These are phyloP conservation scores for Sistotremastrum niveocremeum DNA, from an alignment of 768 basidiomycete genomes.

Conservation along the genomic window DNA sequence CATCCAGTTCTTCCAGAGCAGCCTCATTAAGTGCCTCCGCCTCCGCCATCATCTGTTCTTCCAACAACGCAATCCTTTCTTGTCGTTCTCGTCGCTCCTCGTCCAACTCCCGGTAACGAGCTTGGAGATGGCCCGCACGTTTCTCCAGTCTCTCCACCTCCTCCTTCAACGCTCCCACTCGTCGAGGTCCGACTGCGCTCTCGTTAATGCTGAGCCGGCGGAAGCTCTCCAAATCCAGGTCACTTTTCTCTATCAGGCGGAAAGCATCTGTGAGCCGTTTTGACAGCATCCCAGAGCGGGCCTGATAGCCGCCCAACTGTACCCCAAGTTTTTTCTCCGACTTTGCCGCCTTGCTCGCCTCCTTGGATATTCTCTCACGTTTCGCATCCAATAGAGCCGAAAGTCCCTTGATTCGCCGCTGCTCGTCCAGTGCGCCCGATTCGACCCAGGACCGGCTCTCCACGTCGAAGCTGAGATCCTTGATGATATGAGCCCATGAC, in stretches of 20 bases:
- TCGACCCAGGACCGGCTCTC: constrained; percentile 53
- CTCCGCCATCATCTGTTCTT: constrained; percentile 79
- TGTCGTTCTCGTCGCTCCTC: constrained; percentile 50
- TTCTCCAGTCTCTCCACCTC: constrained; percentile 74
- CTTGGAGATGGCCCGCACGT: constrained; percentile 69
- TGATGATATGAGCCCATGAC: constrained; percentile 64
- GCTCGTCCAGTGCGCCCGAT: constrained; percentile 37
- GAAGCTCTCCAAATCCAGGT: constrained; percentile 73
- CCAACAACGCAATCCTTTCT: constrained; percentile 45
- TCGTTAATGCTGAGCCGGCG: constrained; percentile 60
- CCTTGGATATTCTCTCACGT: constrained; percentile 61
- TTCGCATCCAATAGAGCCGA: constrained; percentile 42
- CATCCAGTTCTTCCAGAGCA: constrained; percentile 52
- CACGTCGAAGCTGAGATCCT: constrained; percentile 50
- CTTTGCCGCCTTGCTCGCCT: constrained; percentile 72
- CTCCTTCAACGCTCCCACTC: constrained; percentile 68
- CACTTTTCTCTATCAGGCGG: constrained; percentile 49
- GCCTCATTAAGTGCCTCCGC: constrained; percentile 74
- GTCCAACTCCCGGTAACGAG: constrained; percentile 72
- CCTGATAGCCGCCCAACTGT: constrained; percentile 83
- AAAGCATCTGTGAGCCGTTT: constrained; percentile 56
- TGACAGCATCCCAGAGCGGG: constrained; percentile 50
- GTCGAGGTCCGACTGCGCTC: constrained; percentile 56
- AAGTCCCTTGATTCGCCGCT: constrained; percentile 54
- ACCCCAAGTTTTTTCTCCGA: constrained; percentile 82